A percentile compares a stretch with the other conserved stretches of the same genome.
phyloP scores from a whole-genome alignment of 352 stramenopile species.

The Globisporangium nagaii region DNA sequence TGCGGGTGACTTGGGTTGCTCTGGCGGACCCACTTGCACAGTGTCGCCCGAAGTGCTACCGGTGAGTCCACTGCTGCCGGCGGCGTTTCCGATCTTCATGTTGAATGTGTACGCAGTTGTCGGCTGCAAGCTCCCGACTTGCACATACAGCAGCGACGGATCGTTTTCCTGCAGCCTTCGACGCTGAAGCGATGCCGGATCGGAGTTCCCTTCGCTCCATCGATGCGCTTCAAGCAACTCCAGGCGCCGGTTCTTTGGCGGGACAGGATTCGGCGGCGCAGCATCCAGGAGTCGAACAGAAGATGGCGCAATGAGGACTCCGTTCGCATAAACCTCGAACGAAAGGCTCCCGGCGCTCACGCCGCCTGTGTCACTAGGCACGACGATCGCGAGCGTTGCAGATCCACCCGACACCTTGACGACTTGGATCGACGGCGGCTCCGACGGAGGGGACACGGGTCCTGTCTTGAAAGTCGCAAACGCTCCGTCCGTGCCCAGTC shows the following conservation, averaged over 20 bases:
- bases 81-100: slow-evolving; percentile 23
- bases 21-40: slow-evolving; percentile 15
- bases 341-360: slow-evolving; percentile 16
- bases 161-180: slow-evolving; percentile 4
- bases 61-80: slow-evolving; percentile 23
- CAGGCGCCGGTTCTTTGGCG: neutral
- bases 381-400: slow-evolving; percentile 19
- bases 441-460: slow-evolving; percentile 18
- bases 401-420: slow-evolving; percentile 32
- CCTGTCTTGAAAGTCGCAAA: slow-evolving; percentile 22
- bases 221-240: neutral
- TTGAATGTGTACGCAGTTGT: slow-evolving; percentile 38
- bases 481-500: slow-evolving; percentile 25
- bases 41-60: slow-evolving; percentile 11
- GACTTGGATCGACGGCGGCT: slow-evolving; percentile 20
- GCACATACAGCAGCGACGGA: slow-evolving; percentile 12
- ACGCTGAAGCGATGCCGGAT: neutral
- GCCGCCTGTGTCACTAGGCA: slow-evolving; percentile 40
- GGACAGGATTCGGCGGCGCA: neutral
- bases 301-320: slow-evolving; percentile 14
- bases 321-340: slow-evolving; percentile 45
- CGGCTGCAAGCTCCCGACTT: slow-evolving; percentile 40
- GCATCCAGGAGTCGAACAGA: slow-evolving; percentile 6
- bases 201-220: too few relatives aligned
- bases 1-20: slow-evolving; percentile 18